A percentile compares a stretch with the other conserved stretches of the same genome.
Evolutionary conservation across 495 filamentous ascomycete species (phyloP).

Genomic region (Tuber borchii): DNA sequence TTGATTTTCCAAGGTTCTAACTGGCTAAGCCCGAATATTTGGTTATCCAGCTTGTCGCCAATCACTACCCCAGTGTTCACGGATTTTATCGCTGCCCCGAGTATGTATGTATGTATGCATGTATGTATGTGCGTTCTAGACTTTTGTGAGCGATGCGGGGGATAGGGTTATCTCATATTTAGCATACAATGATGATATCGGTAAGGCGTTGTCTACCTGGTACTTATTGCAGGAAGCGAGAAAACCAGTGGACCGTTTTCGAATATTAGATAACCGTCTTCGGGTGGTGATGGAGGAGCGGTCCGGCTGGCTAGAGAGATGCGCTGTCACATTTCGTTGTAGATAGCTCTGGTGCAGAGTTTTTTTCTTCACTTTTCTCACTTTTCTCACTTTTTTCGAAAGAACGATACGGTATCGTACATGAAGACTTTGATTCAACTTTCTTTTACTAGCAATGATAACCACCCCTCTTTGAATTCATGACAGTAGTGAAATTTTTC

Average conservation of each 20-base stretch:
- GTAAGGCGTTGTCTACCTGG: background rate
- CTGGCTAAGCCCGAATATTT: too few relatives aligned
- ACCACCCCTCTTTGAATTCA: background rate
- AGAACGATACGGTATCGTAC: background rate
- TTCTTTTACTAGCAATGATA: background rate
- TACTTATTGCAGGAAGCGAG: background rate
- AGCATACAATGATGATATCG: too few relatives aligned
- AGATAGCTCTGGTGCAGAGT: background rate
- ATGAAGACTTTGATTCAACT: background rate
- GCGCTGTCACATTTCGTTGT: background rate
- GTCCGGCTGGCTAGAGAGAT: background rate
- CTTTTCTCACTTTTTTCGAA: background rate
- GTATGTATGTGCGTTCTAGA: too few relatives aligned
- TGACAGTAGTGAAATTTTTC: background rate
- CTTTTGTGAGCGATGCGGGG: too few relatives aligned
- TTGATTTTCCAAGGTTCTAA: too few relatives aligned
- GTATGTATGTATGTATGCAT: too few relatives aligned
- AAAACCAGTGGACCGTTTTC: background rate
- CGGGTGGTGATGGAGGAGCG: background rate
- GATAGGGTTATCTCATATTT: too few relatives aligned
- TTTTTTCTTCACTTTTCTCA: background rate
- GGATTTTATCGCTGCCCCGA: too few relatives aligned
- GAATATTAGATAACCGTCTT: conserved; percentile 3
- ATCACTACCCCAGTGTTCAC: too few relatives aligned
- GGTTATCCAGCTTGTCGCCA: too few relatives aligned